Percentiles rank a stretch among this genome's conserved stretches.
Evolutionary conservation across 129 eudicot genomes (phyloP).

Genomic region (Flaveria linearis): DNA sequence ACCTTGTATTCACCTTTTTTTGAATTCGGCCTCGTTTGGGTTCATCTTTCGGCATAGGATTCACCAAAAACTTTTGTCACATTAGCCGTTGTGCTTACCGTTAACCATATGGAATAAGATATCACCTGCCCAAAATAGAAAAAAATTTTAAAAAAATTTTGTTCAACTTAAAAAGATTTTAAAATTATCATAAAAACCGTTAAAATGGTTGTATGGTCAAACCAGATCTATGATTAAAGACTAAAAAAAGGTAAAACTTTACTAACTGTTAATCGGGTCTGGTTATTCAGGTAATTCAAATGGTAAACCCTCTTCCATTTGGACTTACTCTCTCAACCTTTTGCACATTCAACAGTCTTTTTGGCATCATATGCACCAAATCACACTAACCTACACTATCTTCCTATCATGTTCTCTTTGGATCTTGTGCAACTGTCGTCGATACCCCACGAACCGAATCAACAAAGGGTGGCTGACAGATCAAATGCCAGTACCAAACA

Average conservation of each 20-base stretch:
- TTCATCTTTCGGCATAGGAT: slow-evolving; percentile 36
- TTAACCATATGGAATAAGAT: slow-evolving; percentile 1
- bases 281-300: slow-evolving; percentile 30
- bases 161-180: not conserved
- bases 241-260: slow-evolving; percentile 26
- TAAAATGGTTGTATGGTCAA: not conserved
- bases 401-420: slow-evolving; percentile 35
- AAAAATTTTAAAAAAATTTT: not conserved
- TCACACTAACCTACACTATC: slow-evolving; percentile 38
- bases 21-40: slow-evolving; percentile 25
- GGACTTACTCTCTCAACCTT: slow-evolving; percentile 38
- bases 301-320: slow-evolving; percentile 37
- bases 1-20: not conserved
- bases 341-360: slow-evolving; percentile 40
- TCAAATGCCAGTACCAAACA: slow-evolving; percentile 30
- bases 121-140: slow-evolving; percentile 4
- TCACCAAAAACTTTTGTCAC: slow-evolving; percentile 37
- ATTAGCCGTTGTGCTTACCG: slow-evolving; percentile 29
- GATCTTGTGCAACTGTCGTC: slow-evolving; percentile 40
- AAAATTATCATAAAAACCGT: too few relatives aligned
- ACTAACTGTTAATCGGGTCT: not conserved
- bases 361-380: slow-evolving; percentile 42
- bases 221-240: not conserved
- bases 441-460: slow-evolving; percentile 36
- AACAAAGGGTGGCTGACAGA: slow-evolving; percentile 38